Percentiles rank a stretch among this genome's conserved stretches.
Conservation (phyloP, 1,284 basidiomycete species). For the Tremellales sp. region DNA sequence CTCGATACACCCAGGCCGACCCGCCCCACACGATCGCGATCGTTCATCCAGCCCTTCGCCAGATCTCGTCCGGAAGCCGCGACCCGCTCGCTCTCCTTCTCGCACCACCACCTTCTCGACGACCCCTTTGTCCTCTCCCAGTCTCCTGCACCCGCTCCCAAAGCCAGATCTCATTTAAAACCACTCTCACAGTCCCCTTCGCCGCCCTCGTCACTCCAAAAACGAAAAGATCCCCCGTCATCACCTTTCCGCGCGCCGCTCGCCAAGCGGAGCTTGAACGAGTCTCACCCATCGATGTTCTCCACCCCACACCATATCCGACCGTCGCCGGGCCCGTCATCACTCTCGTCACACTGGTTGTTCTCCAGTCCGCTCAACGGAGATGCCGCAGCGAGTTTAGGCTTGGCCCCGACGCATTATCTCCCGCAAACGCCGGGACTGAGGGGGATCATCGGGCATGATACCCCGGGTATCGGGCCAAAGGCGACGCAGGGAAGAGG, state of each 20-base stretch:
- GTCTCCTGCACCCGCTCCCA: slow-evolving; percentile 7
- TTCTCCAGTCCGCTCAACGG: slow-evolving; percentile 13
- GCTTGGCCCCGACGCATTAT: slow-evolving; percentile 18
- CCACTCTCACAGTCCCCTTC: slow-evolving; percentile 5
- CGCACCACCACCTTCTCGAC: slow-evolving; percentile 6
- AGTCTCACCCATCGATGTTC: slow-evolving; percentile 8
- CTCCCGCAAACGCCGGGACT: slow-evolving; percentile 16
- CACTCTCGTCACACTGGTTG: slow-evolving; percentile 11
- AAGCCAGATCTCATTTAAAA: not conserved
- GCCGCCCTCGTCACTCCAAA: slow-evolving; percentile 3
- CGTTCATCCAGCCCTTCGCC: slow-evolving; percentile 17
- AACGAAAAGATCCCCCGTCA: slow-evolving; percentile 11
- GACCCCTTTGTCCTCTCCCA: slow-evolving; percentile 11
- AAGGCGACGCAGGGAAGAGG: too few species aligned
- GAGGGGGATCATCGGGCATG: slow-evolving; percentile 13
- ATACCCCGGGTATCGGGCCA: slow-evolving; percentile 18
- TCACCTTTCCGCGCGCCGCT: too few species aligned
- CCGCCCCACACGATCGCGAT: slow-evolving; percentile 4
- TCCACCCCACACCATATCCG: not conserved
- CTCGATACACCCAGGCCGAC: too few species aligned
- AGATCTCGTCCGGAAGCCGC: slow-evolving; percentile 16
- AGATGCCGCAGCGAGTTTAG: slow-evolving; percentile 12
- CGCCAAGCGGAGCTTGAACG: too few species aligned
- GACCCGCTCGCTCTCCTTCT: slow-evolving; percentile 10
- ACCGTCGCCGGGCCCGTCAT: slow-evolving; percentile 9